Evolutionary conservation across 2,329 filamentous ascomycete genomes (phyloP).

Genomic region (Dothiorella sarmentorum): DNA sequence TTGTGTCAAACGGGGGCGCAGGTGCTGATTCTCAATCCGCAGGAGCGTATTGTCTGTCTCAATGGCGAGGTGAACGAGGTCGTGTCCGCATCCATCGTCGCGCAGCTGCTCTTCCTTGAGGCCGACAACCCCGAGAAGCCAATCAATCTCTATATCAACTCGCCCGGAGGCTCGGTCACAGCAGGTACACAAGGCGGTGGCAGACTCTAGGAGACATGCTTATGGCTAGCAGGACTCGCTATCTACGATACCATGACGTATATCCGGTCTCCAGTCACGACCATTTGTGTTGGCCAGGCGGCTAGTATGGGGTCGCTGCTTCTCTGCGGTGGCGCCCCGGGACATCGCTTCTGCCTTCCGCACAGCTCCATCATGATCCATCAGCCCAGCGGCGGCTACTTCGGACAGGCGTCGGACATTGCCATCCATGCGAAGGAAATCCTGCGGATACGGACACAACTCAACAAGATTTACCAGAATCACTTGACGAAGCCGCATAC

Average conservation of each 20-base stretch:
- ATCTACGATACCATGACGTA: conserved; percentile 99
- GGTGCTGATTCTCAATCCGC: not conserved
- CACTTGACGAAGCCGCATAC: conserved; percentile 79
- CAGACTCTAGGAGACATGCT: conserved; percentile 17
- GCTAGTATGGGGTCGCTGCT: conserved; percentile 93
- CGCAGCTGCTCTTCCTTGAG: conserved; percentile 96
- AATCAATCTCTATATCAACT: conserved; percentile 98
- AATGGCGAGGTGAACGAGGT: conserved; percentile 89
- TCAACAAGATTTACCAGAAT: conserved; percentile 84
- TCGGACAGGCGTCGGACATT: conserved; percentile 72
- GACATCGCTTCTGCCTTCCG: conserved; percentile 84
- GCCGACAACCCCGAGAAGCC: conserved; percentile 92
- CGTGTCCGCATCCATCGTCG: conserved; percentile 88
- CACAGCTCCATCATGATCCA: conserved; percentile 97
- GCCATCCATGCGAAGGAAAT: conserved; percentile 98
- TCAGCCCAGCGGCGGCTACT: conserved; percentile 78
- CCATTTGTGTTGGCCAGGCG: conserved; percentile 90
- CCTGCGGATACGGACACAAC: conserved; percentile 73
- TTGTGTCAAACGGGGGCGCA: not conserved
- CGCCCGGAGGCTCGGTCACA: conserved; percentile 86
- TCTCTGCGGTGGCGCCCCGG: conserved; percentile 78
- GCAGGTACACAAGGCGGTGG: conserved; percentile 52
- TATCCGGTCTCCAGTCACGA: conserved; percentile 87
- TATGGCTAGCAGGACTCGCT: conserved; percentile 51
- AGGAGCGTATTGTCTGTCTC: conserved; percentile 92